Evolutionary conservation across 495 filamentous ascomycete genomes (phyloP).

Genomic region (Aspergillus sclerotiicarbonarius): DNA sequence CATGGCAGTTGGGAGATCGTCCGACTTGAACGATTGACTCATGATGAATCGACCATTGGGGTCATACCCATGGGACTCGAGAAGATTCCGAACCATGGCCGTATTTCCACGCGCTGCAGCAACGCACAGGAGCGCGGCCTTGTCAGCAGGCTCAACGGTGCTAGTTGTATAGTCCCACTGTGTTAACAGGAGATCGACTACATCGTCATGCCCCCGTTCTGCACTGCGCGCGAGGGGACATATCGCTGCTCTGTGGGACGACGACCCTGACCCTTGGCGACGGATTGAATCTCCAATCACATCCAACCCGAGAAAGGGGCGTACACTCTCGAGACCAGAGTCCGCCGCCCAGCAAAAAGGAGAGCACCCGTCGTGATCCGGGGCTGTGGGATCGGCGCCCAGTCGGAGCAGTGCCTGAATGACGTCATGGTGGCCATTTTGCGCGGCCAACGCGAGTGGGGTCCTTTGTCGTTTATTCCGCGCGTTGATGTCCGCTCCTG

Average conservation of each 20-base stretch:
- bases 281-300: background rate
- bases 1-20: background rate
- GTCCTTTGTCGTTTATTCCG: constrained; percentile 21
- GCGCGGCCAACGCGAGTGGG: constrained; percentile 21
- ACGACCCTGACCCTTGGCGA: too few relatives aligned
- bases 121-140: background rate
- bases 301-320: background rate
- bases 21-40: background rate
- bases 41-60: background rate
- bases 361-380: background rate
- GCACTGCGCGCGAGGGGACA: background rate
- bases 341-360: background rate
- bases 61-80: background rate
- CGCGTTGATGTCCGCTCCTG: constrained; percentile 11
- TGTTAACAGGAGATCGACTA: background rate
- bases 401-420: constrained; percentile 16
- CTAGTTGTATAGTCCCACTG: background rate
- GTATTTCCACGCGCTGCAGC: background rate
- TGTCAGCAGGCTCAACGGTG: background rate
- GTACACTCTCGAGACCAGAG: background rate
- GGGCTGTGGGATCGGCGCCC: background rate
- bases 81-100: background rate
- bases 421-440: constrained; percentile 17
- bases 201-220: background rate
- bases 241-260: background rate